Evolutionary conservation across 78 protist species (phyloP), one percentile per base, ranked within the genome.

Genomic region (Protostelium mycophagum): DNA sequence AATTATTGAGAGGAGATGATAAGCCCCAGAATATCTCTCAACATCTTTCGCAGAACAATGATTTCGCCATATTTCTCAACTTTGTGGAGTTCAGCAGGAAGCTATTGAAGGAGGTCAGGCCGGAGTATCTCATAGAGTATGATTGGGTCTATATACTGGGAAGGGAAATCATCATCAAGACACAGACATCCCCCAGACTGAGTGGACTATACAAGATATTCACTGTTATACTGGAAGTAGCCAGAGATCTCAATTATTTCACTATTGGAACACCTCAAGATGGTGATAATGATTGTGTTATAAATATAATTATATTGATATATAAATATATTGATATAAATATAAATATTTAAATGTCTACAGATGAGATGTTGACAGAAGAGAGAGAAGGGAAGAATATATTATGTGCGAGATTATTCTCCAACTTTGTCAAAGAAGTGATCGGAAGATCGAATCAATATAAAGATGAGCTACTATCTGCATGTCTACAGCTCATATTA

Each of bases 401-500:
- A 23, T 83, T 90, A 36, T 94, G 94, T n/a, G 88, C 86, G 63
- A 38, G 84, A 83, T 29, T 94, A 38, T 94, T 90, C 38, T 37
- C 34, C 0, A 94, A 90, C 9, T 93, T 84, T 88, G 34, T 91
- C 34, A 88, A 86, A 73, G 96, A 90, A 28, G 93, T 94, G 0
- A 23, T 88, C 37, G 83, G 34, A 38, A 38, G 83, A 10, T 25
- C 89, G 28, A 37, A 38, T 5, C 93, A 91, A 29, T 96, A 36
- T 38, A 90, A 87, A 34, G 96, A 91, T 87, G 98, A 96, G 88
- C 85, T 96, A 36, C 73, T 96, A 37, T n/a, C 91, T 28, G 39
- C 96, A 1, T 83, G 91, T n/a, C 83, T 94, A 23, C 51, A 90
- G 36, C 39, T 90, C 34, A 31, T 96, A 29, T 87, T 94, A 35